phyloP scores from a whole-genome alignment of 1,284 basidiomycete genomes.

The Ceratobasidium sp. region DNA sequence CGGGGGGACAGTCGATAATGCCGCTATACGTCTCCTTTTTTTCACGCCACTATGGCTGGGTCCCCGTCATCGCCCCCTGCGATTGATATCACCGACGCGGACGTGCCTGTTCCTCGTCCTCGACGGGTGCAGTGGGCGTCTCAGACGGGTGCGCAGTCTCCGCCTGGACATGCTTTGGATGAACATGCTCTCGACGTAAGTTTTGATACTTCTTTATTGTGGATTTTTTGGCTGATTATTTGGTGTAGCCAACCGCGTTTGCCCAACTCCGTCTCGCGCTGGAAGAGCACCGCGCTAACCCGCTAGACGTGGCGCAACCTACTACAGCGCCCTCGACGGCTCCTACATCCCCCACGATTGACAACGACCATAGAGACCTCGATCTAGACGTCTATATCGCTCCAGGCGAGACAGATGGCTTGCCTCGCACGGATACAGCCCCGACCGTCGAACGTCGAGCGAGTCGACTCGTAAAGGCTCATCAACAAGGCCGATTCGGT shows the following conservation, averaged over 20 bases:
- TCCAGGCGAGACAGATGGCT: slow-evolving; percentile 54
- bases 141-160: slow-evolving; percentile 40
- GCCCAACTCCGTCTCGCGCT: slow-evolving; percentile 64
- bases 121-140: slow-evolving; percentile 34
- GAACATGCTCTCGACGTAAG: slow-evolving; percentile 65
- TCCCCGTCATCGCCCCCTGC: slow-evolving; percentile 16
- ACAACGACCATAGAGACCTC: slow-evolving; percentile 48
- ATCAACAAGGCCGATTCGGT: slow-evolving; percentile 28
- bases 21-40: too few species aligned
- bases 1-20: neutral
- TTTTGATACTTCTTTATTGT: slow-evolving; percentile 45
- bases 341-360: slow-evolving; percentile 42
- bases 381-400: slow-evolving; percentile 49
- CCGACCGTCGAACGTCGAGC: slow-evolving; percentile 35
- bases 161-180: slow-evolving; percentile 61
- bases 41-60: slow-evolving; percentile 1
- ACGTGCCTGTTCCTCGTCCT: slow-evolving; percentile 4
- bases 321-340: slow-evolving; percentile 30
- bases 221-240: neutral
- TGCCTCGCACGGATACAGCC: slow-evolving; percentile 46
- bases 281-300: slow-evolving; percentile 58
- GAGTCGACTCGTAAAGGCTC: slow-evolving; percentile 25
- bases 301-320: slow-evolving; percentile 48
- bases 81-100: neutral
- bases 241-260: slow-evolving; percentile 65